Conservation (phyloP, 176 grass and related monocot species). For the Avena eriantha region DNA sequence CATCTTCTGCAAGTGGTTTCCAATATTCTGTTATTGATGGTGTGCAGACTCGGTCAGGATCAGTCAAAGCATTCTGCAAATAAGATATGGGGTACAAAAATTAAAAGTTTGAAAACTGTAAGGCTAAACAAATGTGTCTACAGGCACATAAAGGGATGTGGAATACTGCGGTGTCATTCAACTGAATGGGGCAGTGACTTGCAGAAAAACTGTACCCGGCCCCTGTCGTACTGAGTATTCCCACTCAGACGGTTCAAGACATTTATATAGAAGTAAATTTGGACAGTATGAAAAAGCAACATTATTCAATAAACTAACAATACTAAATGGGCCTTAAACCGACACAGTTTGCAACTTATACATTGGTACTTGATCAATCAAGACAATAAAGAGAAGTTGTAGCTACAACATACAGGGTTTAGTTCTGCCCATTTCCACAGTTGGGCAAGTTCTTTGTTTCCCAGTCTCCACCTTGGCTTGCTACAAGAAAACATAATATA, state of each 20-base stretch:
- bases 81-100: conserved; percentile 3
- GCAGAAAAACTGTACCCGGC: conserved; percentile 3
- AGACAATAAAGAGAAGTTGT: conserved; percentile 23
- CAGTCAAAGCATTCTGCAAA: conserved; percentile 85
- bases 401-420: conserved; percentile 78
- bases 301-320: neutral
- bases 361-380: neutral
- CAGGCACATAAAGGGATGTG: conserved; percentile 1
- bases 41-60: conserved; percentile 67
- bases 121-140: neutral
- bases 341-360: conserved; percentile 20
- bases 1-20: conserved; percentile 96
- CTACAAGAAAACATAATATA: conserved; percentile 50
- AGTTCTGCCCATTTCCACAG: conserved; percentile 98
- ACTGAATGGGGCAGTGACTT: neutral
- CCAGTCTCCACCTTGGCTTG: conserved; percentile 83
- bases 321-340: neutral
- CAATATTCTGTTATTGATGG: conserved; percentile 90
- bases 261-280: conserved; percentile 12
- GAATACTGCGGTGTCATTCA: neutral
- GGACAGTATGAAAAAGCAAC: neutral
- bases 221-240: neutral
- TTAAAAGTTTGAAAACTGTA: neutral
- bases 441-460: conserved; percentile 93
- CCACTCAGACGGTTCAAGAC: neutral